Conservation (phyloP, 179 eudicot species). For the Monotropa hypopitys region DNA sequence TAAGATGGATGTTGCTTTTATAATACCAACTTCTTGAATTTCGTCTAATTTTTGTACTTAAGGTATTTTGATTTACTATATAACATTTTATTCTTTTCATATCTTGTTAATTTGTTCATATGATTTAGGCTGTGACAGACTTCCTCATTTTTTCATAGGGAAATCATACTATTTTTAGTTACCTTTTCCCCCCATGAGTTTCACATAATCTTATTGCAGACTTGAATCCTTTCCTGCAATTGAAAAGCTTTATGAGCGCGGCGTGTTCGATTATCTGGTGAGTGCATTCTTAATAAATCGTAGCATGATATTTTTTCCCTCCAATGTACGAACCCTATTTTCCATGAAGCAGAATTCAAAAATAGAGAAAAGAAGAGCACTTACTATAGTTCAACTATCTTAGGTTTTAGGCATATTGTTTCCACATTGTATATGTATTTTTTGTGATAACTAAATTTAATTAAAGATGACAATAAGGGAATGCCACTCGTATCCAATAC, state of each 20-base stretch:
- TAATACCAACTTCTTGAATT: background rate
- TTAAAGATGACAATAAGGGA: background rate
- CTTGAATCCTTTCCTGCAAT: background rate
- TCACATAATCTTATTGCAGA: background rate
- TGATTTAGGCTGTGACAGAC: background rate
- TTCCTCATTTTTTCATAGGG: background rate
- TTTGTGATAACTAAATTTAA: background rate
- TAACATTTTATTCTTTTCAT: background rate
- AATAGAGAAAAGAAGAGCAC: background rate
- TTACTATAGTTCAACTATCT: background rate
- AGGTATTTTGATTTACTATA: background rate
- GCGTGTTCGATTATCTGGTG: background rate
- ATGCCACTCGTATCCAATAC: background rate
- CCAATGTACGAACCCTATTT: background rate
- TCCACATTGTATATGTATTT: background rate
- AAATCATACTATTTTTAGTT: background rate
- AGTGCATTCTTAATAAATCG: background rate
- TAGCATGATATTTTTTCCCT: background rate
- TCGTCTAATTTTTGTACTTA: background rate
- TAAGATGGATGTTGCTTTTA: background rate
- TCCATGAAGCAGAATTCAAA: background rate
- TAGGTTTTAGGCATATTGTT: background rate
- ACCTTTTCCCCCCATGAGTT: background rate
- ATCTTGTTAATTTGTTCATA: background rate
- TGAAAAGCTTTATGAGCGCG: constrained; percentile 7